Base-by-base conservation (phyloP, 352 stramenopile species). In the Lagenidium giganteum region DNA sequence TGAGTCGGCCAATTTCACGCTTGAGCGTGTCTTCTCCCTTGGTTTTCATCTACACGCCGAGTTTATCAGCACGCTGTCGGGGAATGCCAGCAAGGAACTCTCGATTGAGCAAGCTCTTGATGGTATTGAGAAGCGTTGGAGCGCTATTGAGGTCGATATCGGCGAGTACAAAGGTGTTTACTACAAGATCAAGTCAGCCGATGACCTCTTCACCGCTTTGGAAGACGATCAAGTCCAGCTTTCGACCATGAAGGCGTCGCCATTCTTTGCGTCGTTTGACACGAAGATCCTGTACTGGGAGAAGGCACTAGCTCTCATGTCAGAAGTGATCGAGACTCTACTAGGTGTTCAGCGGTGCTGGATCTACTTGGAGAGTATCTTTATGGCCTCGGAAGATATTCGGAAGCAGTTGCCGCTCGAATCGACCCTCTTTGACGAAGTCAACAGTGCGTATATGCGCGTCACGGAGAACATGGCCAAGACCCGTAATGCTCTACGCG, bases 311-410 rank as follows among this genome's bases (percentile, higher is more conserved):
- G 77, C 85, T 11, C 70, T 74, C 26, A 77, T 97, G 32, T 96
- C 83, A 0, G 91, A 97, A 49, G 86, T 97, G 5, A 77, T 97
- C 22, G 88, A 97, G 43, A 93, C 74, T 1, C 35, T 93, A 13
- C 61, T 97, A 7, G 70, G 66, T 7, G 89, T 98, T 12, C 91
- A 98, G 47, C 81, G 87, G 2, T 96, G 93, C 51, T 98, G 91
- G 91, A 97, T 97, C 14, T 98, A 97, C 52, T 51, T 98, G 29
- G 92, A 98, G 63, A 93, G 66, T 36, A 98, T 98, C 27, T 98
- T 98, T 51, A 96, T 97, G 85, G 88, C 85, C 1, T 95, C 77
- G 2, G 91, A 96, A 53, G 91, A 98, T 67, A 97, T 97, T 51
- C 83, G 82, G 8, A 97, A 96, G 65, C 91, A 98, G 53, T 58